These are phyloP conservation scores for Phytophthora crassamura DNA, from an alignment of 352 stramenopile genomes.

Conservation along the genomic window DNA sequence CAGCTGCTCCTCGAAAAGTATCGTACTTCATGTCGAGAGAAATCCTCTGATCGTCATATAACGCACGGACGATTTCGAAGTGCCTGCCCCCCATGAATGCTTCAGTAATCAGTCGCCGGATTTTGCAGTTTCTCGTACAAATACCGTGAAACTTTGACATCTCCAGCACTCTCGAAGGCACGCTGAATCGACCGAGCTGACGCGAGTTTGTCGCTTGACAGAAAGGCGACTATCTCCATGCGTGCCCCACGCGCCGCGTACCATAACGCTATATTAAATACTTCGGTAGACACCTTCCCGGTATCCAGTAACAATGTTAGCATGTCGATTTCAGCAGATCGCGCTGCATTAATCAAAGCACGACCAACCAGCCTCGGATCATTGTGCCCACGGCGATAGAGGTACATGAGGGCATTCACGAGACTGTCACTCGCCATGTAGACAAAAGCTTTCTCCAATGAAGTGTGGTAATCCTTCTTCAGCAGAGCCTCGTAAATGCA, in stretches of 20 bases:
- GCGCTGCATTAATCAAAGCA: not conserved
- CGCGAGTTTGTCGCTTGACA: not conserved
- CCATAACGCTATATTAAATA: not conserved
- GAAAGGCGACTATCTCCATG: not conserved
- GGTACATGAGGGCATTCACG: not conserved
- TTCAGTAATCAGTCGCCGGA: not conserved
- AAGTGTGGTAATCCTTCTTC: not conserved
- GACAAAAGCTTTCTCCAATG: not conserved
- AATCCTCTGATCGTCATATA: not conserved
- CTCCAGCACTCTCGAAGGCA: not conserved
- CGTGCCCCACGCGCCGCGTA: not conserved
- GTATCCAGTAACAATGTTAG: not conserved
- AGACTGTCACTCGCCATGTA: not conserved
- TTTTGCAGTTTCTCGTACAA: slow-evolving; percentile 3
- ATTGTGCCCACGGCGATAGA: not conserved
- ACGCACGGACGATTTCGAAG: not conserved
- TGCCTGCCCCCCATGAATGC: not conserved
- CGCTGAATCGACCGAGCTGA: not conserved
- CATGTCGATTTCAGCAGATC: not conserved
- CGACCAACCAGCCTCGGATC: not conserved
- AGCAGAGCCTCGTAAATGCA: not conserved
- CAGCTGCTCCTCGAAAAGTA: not conserved
- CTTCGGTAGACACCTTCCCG: not conserved
- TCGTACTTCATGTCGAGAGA: not conserved
- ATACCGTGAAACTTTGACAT: not conserved